Base-by-base conservation (phyloP, 1,139 yeast species). In the Taphrina flavorubra region DNA sequence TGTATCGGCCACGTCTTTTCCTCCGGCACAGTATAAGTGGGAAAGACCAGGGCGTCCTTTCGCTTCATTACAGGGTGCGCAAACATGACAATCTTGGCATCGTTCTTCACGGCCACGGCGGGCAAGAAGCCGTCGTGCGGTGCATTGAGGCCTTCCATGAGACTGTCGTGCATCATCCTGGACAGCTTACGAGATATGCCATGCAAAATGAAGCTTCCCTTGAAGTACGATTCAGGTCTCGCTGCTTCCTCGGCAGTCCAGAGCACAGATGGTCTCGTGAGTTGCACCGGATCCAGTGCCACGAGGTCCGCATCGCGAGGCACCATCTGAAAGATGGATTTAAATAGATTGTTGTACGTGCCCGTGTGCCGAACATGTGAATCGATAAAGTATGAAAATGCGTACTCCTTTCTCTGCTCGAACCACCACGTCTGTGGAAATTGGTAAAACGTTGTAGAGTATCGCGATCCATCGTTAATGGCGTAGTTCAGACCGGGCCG, bases 61-160 rank as follows among this genome's bases (percentile, higher is more conserved):
- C 62, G 62, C 34, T 58, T 58, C 62, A 58, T 44, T 3, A 58
- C 34, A 2, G 62, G 62, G 46, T 58, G 62, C n/a, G 51, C 53
- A 42, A 58, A 58, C 62, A 44, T 58, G 25, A 20, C 51, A 16
- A 58, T 44, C 7, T 25, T 31, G 6, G 34, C 36, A 8, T 62
- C 44, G 18, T 53, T 42, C 46, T 62, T 62, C 53, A 53, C 42
- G 25, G 67, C 60, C 25, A 49, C 60, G 5, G 67, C 67, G 10
- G 67, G 60, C 39, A 62, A n/a, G 34, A 62, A 62, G 16, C 51
- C 67, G 13, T 62, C 67, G 44, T 55, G 60, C 7, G 51, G 40
- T n/a, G 67, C 67, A 31, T 62, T 62, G n/a, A 42, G 18, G 67
- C 67, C 67, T 13, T 25, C 60, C 18, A 20, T 13, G 36, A 62